Base-by-base conservation (phyloP, 768 basidiomycete species). In the Trametes cingulata region DNA sequence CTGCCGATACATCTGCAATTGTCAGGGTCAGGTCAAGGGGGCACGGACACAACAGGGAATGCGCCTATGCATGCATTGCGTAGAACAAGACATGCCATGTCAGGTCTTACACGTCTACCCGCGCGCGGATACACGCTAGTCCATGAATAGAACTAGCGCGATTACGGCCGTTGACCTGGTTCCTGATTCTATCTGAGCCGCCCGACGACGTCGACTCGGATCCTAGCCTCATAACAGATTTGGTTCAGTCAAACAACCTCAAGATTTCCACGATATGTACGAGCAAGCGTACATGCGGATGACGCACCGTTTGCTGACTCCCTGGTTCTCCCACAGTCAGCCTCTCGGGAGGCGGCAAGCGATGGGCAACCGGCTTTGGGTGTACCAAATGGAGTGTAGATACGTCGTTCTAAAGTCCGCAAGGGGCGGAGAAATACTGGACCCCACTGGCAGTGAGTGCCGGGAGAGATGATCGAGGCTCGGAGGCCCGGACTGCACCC, bases 221-320 rank as follows among this genome's bases (percentile, higher is more conserved):
- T 43, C 49, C 50, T 56, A 24, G 27, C 49, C 60, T 37, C 41
- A 7, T 22, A 56, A 27, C 43, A 22, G 33, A 39, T 45, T 51
- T 15, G 22, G 50, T 56, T 55, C 60, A 52, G 60, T 56, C 54
- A 56, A 39, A 29, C 46, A 56, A 56, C 24, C 60, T 61, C 49
- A 33, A 37, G 24, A 33, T 52, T 37, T 46, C 43, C 55, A 61
- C 55, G 49, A 42, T 35, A 7, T 27, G 48, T 19, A 37, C 27
- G 22, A 19, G 24, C 43, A 29, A 22, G 24, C 36, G 39, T 37
- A n/a, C 27, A 50, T 29, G 24, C 14, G 25, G 33, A 52, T 61
- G 60, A 61, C 60, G 55, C 52, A 61, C 60, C 42, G 50, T 24
- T 39, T 22, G 15, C 9, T 36, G 36, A 25, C 35, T 37, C n/a